Conservation (phyloP, 2,329 filamentous ascomycete genomes). For the Rhynchosporium agropyri region DNA sequence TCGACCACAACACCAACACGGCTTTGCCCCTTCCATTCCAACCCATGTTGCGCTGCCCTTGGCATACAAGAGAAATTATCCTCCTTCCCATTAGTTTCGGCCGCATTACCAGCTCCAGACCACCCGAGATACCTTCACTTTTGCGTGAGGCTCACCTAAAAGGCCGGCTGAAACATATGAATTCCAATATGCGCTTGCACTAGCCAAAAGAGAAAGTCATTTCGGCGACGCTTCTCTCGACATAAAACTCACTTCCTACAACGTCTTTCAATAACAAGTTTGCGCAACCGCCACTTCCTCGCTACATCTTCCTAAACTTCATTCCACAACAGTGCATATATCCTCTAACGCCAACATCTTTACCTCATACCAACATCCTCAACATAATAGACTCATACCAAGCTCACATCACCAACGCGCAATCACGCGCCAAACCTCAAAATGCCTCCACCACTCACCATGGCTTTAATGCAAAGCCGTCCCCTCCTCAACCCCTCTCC, state of each 20-base stretch:
- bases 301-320: background rate
- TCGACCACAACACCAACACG: no score
- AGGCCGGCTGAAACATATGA: no score
- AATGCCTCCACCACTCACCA: constrained; percentile 10
- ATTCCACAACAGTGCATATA: background rate
- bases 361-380: background rate
- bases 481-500: constrained; percentile 12
- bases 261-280: background rate
- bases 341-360: background rate
- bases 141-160: background rate
- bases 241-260: background rate
- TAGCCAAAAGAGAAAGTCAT: background rate
- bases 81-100: no score
- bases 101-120: no score
- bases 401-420: background rate
- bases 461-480: background rate
- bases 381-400: background rate
- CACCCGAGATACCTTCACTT: background rate
- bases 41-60: no score
- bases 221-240: background rate
- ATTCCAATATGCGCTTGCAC: background rate
- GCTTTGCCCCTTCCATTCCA: no score
- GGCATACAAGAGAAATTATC: no score
- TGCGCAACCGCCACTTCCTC: no score
- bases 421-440: background rate